Evolutionary conservation across 1,284 basidiomycete species (phyloP), one percentile per base, ranked within the genome.

Genomic region (Sutorius eximius): DNA sequence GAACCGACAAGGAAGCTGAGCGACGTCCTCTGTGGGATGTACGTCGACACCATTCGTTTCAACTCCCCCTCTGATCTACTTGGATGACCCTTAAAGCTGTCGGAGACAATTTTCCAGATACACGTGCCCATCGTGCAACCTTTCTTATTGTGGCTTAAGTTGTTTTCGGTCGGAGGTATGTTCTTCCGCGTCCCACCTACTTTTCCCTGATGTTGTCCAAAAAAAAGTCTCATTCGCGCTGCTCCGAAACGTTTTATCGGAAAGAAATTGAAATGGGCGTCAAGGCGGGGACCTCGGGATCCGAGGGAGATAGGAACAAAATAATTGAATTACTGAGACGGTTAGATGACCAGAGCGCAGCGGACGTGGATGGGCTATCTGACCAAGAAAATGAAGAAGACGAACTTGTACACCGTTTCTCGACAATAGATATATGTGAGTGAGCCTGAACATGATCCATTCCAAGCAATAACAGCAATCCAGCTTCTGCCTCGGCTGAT

Each of bases 61-160:
- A 37, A 43, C 45, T 42, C 27, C 30, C 53, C 38, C 49, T 56
- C 22, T 54, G 38, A 53, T 33, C 5, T 11, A 41, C 24, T 16
- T 4, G 7, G 45, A 30, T 37, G 55, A 55, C 45, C 49, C 45
- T 56, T 46, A 52, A 58, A 93, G 91, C 67, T 93, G 90, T 73
- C 77, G 77, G 38, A 78, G 85, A 63, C 87, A 91, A 65, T 79
- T 89, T 61, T 81, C 87, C 10, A 84, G 83, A 64, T 93, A 93
- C 68, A 86, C 83, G 0, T 93, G 91, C 60, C 87, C 91, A 29
- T 76, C 75, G 18, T 93, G 91, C 73, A 93, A 93, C 64, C 72
- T 88, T 15, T 80, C 81, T 0, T 93, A 93, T 62, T 93, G 91
- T 71, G 89, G 88, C 16, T 69, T 93, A 38, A 75, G 76, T 13